Conservation (phyloP, 495 filamentous ascomycete genomes). For the Penicillium argentinense region DNA sequence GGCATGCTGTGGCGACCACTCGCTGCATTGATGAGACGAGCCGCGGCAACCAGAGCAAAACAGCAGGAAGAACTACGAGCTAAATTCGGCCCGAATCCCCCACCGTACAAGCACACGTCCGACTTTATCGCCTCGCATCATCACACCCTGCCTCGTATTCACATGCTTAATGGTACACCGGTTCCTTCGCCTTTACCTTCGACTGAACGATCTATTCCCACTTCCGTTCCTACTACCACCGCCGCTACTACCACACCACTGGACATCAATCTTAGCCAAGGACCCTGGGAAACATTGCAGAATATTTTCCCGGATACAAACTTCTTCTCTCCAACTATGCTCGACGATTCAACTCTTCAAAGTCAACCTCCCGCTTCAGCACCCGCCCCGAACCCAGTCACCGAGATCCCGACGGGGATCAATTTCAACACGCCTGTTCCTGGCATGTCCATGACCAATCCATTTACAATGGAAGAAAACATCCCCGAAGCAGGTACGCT, state of each 20-base stretch:
- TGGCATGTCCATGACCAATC: conserved; percentile 1
- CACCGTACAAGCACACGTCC: neutral
- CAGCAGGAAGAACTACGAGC: conserved; percentile 30
- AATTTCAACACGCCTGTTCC: neutral
- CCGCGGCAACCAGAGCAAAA: conserved; percentile 38
- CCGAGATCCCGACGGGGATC: conserved; percentile 7
- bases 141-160: conserved; percentile 16
- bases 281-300: conserved; percentile 26
- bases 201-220: neutral
- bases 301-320: conserved; percentile 35
- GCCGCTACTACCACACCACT: conserved; percentile 3
- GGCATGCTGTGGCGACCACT: conserved; percentile 75
- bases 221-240: too few relatives aligned
- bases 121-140: conserved; percentile 6
- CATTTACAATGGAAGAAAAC: conserved; percentile 14
- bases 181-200: conserved; percentile 1
- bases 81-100: conserved; percentile 19
- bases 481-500: conserved; percentile 12
- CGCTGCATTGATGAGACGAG: conserved; percentile 68
- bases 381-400: conserved; percentile 7
- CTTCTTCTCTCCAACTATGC: conserved; percentile 20
- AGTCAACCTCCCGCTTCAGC: conserved; percentile 4
- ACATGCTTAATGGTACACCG: conserved; percentile 9
- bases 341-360: conserved; percentile 6
- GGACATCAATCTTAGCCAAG: conserved; percentile 33